These are phyloP conservation scores for Beauveria rudraprayagi DNA, from an alignment of 2,329 filamentous ascomycete species.

Conservation along the genomic window DNA sequence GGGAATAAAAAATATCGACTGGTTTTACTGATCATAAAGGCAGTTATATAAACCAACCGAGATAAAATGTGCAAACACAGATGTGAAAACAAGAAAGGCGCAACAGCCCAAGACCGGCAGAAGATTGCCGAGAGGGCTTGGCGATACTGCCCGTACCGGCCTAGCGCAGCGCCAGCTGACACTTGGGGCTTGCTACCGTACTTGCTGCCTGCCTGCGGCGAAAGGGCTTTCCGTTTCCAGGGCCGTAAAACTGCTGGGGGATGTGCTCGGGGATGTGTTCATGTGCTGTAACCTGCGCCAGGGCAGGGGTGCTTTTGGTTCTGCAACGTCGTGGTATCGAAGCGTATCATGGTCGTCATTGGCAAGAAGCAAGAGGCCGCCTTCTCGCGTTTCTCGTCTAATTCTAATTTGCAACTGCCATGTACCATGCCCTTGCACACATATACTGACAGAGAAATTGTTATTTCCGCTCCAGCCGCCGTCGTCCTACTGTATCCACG, in stretches of 20 bases:
- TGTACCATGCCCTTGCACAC: too few species aligned
- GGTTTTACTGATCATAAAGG: too few species aligned
- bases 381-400: too few species aligned
- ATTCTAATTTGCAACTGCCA: too few species aligned
- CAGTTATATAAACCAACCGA: too few species aligned
- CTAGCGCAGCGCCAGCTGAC: constrained; percentile 4
- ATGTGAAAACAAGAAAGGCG: not conserved
- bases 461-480: too few species aligned
- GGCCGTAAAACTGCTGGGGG: not conserved
- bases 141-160: not conserved
- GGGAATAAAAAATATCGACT: too few species aligned
- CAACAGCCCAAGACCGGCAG: not conserved
- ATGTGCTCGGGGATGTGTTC: not conserved
- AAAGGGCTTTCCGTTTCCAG: not conserved
- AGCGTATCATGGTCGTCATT: not conserved
- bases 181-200: not conserved
- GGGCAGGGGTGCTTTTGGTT: not conserved
- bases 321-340: not conserved
- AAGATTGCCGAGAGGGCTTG: constrained; percentile 10
- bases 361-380: not conserved
- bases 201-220: not conserved
- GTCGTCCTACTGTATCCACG: too few species aligned
- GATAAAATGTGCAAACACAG: not conserved
- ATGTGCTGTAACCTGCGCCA: not conserved
- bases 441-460: too few species aligned